Conservation (phyloP, 1,284 basidiomycete genomes). For the Pseudozyma thailandica region DNA sequence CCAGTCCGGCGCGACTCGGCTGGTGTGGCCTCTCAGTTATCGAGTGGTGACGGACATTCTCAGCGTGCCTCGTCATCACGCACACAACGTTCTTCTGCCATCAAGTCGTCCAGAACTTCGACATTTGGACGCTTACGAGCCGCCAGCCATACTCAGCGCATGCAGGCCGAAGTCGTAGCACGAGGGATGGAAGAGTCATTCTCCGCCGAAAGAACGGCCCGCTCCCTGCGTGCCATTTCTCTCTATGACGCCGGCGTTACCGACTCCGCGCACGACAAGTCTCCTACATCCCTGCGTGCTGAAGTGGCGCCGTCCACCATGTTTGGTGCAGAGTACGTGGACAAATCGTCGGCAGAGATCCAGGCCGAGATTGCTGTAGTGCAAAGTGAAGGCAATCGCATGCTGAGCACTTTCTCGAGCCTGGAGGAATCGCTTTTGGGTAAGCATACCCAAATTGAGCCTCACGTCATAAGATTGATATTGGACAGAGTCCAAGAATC, state of each 20-base stretch:
- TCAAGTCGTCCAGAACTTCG: slow-evolving; percentile 28
- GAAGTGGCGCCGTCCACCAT: slow-evolving; percentile 32
- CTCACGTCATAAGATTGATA: slow-evolving; percentile 5
- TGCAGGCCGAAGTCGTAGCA: slow-evolving; percentile 18
- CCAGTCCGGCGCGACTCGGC: slow-evolving; percentile 24
- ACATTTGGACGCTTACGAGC: slow-evolving; percentile 34
- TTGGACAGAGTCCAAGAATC: slow-evolving; percentile 10
- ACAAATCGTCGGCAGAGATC: slow-evolving; percentile 49
- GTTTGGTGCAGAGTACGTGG: slow-evolving; percentile 50
- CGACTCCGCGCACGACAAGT: slow-evolving; percentile 3
- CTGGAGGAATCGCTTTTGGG: slow-evolving; percentile 45
- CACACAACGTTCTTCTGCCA: slow-evolving; percentile 29
- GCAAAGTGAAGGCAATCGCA: slow-evolving; percentile 48
- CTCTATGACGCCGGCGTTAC: slow-evolving; percentile 20
- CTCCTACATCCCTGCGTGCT: slow-evolving; percentile 17
- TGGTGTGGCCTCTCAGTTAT: slow-evolving; percentile 31
- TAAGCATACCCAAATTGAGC: slow-evolving; percentile 26
- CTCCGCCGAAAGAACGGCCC: slow-evolving; percentile 34
- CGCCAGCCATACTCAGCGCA: slow-evolving; percentile 25
- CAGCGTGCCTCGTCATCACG: slow-evolving; percentile 28
- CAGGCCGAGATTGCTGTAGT: slow-evolving; percentile 57
- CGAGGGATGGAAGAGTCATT: slow-evolving; percentile 37
- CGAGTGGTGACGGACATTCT: slow-evolving; percentile 39
- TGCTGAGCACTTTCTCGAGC: slow-evolving; percentile 45
- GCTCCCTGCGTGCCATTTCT: slow-evolving; percentile 38